phyloP scores from a whole-genome alignment of 139 green algal species.

The Marvania coccoides region DNA sequence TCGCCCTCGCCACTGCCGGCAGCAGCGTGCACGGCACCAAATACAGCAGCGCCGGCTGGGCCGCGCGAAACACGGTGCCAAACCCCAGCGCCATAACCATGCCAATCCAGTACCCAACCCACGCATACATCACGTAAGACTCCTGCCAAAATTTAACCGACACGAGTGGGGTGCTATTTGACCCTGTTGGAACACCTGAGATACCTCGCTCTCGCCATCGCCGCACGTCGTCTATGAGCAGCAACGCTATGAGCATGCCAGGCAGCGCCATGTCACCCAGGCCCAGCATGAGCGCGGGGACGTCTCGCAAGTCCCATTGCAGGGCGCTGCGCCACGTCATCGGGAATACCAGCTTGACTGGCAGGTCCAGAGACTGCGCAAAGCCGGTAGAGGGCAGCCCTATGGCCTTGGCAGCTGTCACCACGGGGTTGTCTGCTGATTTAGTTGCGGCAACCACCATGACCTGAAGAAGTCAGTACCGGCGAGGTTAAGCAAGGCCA shows the following conservation, averaged over 20 bases:
- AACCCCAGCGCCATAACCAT: slow-evolving; percentile 4
- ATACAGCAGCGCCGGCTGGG: slow-evolving; percentile 22
- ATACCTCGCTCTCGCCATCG: not conserved
- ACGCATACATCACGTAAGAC: not conserved
- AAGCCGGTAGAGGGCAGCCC: not conserved
- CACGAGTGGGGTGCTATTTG: not conserved
- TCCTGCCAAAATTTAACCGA: not conserved
- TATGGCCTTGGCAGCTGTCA: slow-evolving; percentile 1
- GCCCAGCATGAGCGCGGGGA: slow-evolving; percentile 5
- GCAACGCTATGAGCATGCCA: not conserved
- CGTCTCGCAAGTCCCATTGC: not conserved
- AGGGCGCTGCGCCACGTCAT: no score
- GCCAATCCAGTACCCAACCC: not conserved
- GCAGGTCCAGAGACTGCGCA: slow-evolving; percentile 3
- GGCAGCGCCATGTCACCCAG: slow-evolving; percentile 10
- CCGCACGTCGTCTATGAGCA: not conserved
- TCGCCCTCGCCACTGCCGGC: not conserved
- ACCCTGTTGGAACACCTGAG: not conserved
- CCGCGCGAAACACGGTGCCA: slow-evolving; percentile 3
- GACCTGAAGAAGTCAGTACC: no score
- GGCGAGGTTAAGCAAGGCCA: no score
- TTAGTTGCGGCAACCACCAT: not conserved
- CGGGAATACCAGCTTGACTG: slow-evolving; percentile 11
- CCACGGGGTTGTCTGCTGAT: not conserved
- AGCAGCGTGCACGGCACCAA: slow-evolving; percentile 12